Percentiles rank a stretch among this genome's conserved stretches.
Evolutionary conservation across 2,329 filamentous ascomycete genomes (phyloP).

Genomic region (Chrysosporium keratinophilum): DNA sequence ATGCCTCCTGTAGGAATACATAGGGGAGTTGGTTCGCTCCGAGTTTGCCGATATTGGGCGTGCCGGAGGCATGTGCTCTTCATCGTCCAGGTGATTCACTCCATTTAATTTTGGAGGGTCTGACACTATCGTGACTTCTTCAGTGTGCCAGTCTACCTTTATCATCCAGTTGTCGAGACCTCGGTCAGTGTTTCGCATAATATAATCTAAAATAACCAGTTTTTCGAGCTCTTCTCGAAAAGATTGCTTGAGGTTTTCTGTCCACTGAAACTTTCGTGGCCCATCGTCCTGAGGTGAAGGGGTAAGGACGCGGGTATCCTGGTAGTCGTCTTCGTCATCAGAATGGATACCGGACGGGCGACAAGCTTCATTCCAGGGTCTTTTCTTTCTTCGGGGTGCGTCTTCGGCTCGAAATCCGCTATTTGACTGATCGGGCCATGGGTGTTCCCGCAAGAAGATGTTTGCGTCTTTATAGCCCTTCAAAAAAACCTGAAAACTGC

Average conservation of each 20-base stretch:
- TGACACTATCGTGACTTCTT: slow-evolving; percentile 74
- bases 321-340: slow-evolving; percentile 54
- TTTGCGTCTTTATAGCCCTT: slow-evolving; percentile 97
- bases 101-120: slow-evolving; percentile 62
- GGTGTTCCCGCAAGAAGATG: slow-evolving; percentile 84
- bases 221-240: slow-evolving; percentile 95
- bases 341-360: slow-evolving; percentile 53
- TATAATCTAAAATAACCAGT: slow-evolving; percentile 92
- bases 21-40: slow-evolving; percentile 25
- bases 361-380: slow-evolving; percentile 72
- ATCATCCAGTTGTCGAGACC: slow-evolving; percentile 99
- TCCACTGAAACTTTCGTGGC: slow-evolving; percentile 64
- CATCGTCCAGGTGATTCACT: slow-evolving; percentile 35
- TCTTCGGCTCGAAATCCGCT: slow-evolving; percentile 58
- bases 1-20: slow-evolving; percentile 59
- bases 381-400: slow-evolving; percentile 56
- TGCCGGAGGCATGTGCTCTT: slow-evolving; percentile 43
- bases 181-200: slow-evolving; percentile 97
- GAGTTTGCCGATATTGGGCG: slow-evolving; percentile 51
- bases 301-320: slow-evolving; percentile 31
- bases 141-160: slow-evolving; percentile 75
- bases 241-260: slow-evolving; percentile 72
- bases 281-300: slow-evolving; percentile 38
- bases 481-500: slow-evolving; percentile 94
- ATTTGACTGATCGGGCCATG: slow-evolving; percentile 85